phyloP scores from a whole-genome alignment of 1,139 yeast species.

The Wickerhamomyces sp. region DNA sequence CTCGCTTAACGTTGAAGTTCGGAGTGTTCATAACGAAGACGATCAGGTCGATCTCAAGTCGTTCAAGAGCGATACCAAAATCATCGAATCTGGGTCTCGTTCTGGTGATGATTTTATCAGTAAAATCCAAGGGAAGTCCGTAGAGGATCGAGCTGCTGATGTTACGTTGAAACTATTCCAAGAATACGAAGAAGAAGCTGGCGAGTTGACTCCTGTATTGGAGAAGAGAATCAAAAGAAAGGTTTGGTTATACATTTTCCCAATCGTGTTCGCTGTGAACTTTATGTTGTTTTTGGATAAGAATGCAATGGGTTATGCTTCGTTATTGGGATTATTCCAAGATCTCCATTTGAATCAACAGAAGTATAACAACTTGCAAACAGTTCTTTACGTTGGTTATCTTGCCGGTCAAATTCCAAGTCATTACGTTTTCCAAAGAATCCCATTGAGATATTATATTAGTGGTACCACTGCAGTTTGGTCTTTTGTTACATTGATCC shows the following conservation, averaged over 20 bases:
- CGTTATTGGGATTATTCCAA: slow-evolving; percentile 13
- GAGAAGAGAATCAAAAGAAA: slow-evolving; percentile 9
- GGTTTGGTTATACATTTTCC: slow-evolving; percentile 12
- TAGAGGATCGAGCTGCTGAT: slow-evolving; percentile 10
- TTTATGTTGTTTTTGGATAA: slow-evolving; percentile 17
- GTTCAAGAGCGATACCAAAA: no score
- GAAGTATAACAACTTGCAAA: slow-evolving; percentile 11
- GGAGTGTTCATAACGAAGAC: no score
- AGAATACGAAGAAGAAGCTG: slow-evolving; percentile 10
- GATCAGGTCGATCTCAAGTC: no score
- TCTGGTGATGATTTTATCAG: no score
- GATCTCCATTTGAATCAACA: slow-evolving; percentile 11
- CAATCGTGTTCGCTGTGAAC: slow-evolving; percentile 14
- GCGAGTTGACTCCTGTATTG: slow-evolving; percentile 11
- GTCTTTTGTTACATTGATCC: slow-evolving; percentile 8
- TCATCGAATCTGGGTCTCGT: no score
- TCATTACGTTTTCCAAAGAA: slow-evolving; percentile 30
- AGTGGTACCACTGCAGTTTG: slow-evolving; percentile 2
- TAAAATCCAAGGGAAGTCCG: slow-evolving; percentile 4
- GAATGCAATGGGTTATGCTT: slow-evolving; percentile 15
- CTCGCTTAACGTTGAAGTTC: no score
- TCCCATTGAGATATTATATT: slow-evolving; percentile 29
- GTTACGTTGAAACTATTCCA: slow-evolving; percentile 10
- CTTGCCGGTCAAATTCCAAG: slow-evolving; percentile 29
- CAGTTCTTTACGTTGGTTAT: slow-evolving; percentile 8